Evolutionary conservation across 116 monocot genomes (phyloP).

Genomic region (Cymodocea nodosa): DNA sequence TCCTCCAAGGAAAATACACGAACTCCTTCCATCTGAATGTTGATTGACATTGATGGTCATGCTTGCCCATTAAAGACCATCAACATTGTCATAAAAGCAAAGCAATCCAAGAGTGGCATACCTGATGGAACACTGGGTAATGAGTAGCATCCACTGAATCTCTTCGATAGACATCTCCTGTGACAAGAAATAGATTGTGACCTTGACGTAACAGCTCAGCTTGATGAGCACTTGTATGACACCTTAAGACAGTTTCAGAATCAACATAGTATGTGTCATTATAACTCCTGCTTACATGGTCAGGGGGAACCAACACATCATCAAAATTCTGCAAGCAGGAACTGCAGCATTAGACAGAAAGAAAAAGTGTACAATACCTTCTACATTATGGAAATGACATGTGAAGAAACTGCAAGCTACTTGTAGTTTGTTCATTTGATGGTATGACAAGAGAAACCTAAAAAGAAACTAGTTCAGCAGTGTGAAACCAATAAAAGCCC

Average conservation of each 20-base stretch:
- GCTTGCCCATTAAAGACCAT: too few species aligned
- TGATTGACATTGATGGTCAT: not conserved
- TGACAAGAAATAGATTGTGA: conserved; percentile 75
- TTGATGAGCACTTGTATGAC: conserved; percentile 98
- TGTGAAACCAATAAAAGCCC: too few species aligned
- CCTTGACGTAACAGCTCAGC: conserved; percentile 71
- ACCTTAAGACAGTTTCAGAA: conserved; percentile 74
- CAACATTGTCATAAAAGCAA: too few species aligned
- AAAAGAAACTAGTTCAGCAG: not conserved
- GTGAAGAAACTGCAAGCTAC: not conserved
- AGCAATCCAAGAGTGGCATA: conserved; percentile 6
- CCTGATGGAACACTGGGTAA: conserved; percentile 99
- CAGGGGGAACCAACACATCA: conserved; percentile 94
- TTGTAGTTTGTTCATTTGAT: not conserved
- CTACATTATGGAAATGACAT: not conserved
- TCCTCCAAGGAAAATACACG: conserved; percentile 78
- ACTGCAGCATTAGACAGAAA: not conserved
- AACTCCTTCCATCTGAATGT: conserved; percentile 88
- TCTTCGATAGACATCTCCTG: conserved; percentile 95
- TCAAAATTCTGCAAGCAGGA: conserved; percentile 91
- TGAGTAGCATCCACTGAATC: conserved; percentile 93
- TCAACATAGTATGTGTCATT: conserved; percentile 97
- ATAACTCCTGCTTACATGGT: conserved; percentile 97
- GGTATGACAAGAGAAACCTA: not conserved
- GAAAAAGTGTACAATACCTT: not conserved